These are phyloP conservation scores for Vigna mungo DNA, from an alignment of 306 rosid species.

Conservation along the genomic window DNA sequence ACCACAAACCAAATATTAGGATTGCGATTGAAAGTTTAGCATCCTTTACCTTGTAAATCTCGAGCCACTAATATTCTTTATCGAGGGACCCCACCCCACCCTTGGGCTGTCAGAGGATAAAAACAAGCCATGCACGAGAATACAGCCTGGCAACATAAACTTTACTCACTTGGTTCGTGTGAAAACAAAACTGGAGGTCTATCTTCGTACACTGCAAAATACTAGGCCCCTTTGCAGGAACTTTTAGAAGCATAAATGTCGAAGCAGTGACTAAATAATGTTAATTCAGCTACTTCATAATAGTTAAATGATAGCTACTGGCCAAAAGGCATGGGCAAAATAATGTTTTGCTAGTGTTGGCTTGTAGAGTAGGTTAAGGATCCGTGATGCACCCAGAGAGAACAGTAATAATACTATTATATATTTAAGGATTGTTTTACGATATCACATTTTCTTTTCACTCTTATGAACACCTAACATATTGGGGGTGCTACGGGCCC, in stretches of 20 bases:
- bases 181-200: constrained; percentile 34
- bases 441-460: background rate
- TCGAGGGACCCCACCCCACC: constrained; percentile 54
- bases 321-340: constrained; percentile 5
- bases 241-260: constrained; percentile 9
- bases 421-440: constrained; percentile 14
- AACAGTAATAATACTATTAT: background rate
- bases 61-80: constrained; percentile 46
- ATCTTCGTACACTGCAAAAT: constrained; percentile 12
- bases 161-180: constrained; percentile 24
- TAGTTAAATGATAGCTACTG: constrained; percentile 5
- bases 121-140: constrained; percentile 34
- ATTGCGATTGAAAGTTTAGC: constrained; percentile 35
- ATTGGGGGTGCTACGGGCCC: constrained; percentile 10
- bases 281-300: background rate
- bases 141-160: constrained; percentile 46
- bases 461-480: background rate
- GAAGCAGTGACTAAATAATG: background rate
- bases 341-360: constrained; percentile 30
- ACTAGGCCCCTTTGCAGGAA: constrained; percentile 32
- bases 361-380: background rate
- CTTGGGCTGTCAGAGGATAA: constrained; percentile 25
- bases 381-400: constrained; percentile 15
- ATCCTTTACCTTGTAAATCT: constrained; percentile 25
- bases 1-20: constrained; percentile 32